Conservation (phyloP, 192 early-diverging fungal genomes). For the Coemansia reversa region DNA sequence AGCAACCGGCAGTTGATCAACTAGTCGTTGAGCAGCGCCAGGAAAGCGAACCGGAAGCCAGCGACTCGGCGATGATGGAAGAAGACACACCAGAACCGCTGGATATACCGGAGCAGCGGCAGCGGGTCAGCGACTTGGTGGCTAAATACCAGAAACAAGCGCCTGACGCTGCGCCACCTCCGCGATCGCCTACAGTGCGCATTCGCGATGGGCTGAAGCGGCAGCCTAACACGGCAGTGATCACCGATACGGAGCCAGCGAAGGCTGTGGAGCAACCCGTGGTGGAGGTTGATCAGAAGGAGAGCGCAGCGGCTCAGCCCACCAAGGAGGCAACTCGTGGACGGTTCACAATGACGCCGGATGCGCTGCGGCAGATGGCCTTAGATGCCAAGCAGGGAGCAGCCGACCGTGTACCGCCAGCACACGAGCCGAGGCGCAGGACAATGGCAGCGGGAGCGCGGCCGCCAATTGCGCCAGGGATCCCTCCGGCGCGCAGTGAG, state of each 20-base stretch:
- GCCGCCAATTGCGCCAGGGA: constrained; percentile 36
- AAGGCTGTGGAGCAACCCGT: background rate
- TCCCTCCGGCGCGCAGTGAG: constrained; percentile 2
- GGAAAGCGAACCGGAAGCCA: background rate
- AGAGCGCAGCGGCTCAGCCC: too few species aligned
- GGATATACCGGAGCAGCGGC: constrained; percentile 6
- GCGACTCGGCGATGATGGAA: constrained; percentile 4
- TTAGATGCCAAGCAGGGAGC: background rate
- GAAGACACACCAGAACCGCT: constrained; percentile 9
- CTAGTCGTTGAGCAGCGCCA: background rate
- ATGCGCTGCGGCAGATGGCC: constrained; percentile 38
- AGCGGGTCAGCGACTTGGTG: constrained; percentile 23
- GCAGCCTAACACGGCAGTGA: background rate
- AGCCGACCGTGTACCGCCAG: too few species aligned
- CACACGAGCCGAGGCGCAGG: constrained; percentile 8
- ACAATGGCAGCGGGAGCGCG: constrained; percentile 8
- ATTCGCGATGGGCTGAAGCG: constrained; percentile 14
- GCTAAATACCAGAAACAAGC: constrained; percentile 24
- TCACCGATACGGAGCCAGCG: background rate
- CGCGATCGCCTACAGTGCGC: constrained; percentile 27
- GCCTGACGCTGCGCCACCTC: background rate
- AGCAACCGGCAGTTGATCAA: background rate
- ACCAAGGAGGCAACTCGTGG: background rate
- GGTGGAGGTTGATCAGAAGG: constrained; percentile 3
- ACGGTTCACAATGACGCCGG: constrained; percentile 50